phyloP scores from a whole-genome alignment of 1,139 yeast species.

The Zygosaccharomyces sapae region DNA sequence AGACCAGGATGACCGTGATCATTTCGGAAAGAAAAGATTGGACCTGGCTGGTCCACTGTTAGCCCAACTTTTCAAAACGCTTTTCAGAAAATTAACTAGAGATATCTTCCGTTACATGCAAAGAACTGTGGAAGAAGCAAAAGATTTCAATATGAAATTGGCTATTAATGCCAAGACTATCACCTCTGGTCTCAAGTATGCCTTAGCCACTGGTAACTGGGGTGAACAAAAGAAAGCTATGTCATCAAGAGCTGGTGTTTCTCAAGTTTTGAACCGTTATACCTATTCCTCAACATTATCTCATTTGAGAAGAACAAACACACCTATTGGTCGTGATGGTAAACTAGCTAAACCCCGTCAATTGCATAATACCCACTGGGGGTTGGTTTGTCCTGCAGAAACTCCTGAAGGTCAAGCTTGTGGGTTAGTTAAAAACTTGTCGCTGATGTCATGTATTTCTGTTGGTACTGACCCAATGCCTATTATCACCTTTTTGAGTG shows the following conservation, averaged over 20 bases:
- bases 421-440: slow-evolving; percentile 94
- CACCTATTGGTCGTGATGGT: slow-evolving; percentile 99
- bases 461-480: slow-evolving; percentile 98
- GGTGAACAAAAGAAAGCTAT: slow-evolving; percentile 99
- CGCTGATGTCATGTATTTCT: slow-evolving; percentile 94
- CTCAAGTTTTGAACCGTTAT: slow-evolving; percentile 96
- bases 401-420: slow-evolving; percentile 99
- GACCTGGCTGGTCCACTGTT: slow-evolving; percentile 97
- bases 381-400: slow-evolving; percentile 98
- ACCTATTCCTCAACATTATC: slow-evolving; percentile 96
- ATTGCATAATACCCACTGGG: slow-evolving; percentile 99
- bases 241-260: slow-evolving; percentile 98
- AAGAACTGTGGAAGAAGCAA: slow-evolving; percentile 96
- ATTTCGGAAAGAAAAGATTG: slow-evolving; percentile 95
- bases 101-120: slow-evolving; percentile 98
- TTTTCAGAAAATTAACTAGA: slow-evolving; percentile 87
- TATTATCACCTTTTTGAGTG: slow-evolving; percentile 85
- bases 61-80: slow-evolving; percentile 89
- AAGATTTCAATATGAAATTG: slow-evolving; percentile 90
- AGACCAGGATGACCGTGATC: slow-evolving; percentile 99
- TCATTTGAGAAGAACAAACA: slow-evolving; percentile 96
- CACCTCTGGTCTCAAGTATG: slow-evolving; percentile 94
- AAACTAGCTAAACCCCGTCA: slow-evolving; percentile 98
- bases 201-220: slow-evolving; percentile 99
- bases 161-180: slow-evolving; percentile 97